These are phyloP conservation scores for Apophysomyces variabilis DNA, from an alignment of 371 early-diverging fungal species.

Conservation along the genomic window DNA sequence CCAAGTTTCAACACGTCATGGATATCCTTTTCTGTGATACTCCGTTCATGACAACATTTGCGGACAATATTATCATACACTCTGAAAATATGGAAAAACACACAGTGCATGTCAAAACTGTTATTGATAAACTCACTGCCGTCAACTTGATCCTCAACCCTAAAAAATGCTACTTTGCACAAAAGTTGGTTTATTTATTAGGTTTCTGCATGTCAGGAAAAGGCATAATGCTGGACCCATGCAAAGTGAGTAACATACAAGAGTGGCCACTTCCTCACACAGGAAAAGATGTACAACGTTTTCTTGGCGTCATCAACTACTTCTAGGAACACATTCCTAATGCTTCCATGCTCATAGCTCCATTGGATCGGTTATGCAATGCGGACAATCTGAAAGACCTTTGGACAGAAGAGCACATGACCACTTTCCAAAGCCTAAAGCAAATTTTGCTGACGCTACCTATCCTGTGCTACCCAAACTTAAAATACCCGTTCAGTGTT, in stretches of 20 bases:
- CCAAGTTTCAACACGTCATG: constrained; percentile 27
- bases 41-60: constrained; percentile 3
- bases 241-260: constrained; percentile 24
- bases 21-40: neutral
- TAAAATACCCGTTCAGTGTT: no score
- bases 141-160: constrained; percentile 28
- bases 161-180: constrained; percentile 28
- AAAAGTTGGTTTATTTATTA: constrained; percentile 17
- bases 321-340: constrained; percentile 32
- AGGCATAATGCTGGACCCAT: constrained; percentile 19
- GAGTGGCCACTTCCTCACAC: constrained; percentile 19
- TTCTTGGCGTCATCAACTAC: constrained; percentile 36
- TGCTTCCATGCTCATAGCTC: constrained; percentile 17
- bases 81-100: constrained; percentile 10
- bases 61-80: constrained; percentile 22
- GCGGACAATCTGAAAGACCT: neutral
- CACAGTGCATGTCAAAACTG: constrained; percentile 14
- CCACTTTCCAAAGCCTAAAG: no score
- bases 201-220: constrained; percentile 24
- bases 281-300: no score
- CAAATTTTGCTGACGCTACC: no score
- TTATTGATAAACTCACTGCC: constrained; percentile 18
- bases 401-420: no score
- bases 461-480: no score
- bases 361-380: constrained; percentile 30